Conservation (phyloP, 2,329 filamentous ascomycete species). For the Pestalotiopsis sp. region DNA sequence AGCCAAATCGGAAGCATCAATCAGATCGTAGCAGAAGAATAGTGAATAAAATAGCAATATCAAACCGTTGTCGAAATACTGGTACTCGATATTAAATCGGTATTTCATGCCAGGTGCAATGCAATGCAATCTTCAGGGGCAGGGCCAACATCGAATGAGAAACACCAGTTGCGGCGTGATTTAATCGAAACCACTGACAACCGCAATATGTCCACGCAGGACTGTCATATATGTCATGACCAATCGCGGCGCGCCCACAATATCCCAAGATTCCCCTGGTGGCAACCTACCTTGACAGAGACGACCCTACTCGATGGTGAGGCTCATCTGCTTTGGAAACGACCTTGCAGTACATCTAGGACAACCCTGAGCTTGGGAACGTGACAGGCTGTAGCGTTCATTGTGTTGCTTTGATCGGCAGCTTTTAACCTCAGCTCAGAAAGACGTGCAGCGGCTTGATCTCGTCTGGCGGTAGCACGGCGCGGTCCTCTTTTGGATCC, state of each 20-base stretch:
- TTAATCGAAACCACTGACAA: not conserved
- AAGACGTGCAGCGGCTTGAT: not conserved
- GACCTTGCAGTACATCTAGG: not conserved
- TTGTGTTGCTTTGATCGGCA: not conserved
- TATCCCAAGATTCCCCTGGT: not conserved
- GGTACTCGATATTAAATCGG: not conserved
- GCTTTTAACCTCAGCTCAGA: not conserved
- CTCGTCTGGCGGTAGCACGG: not conserved
- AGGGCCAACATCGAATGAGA: not conserved
- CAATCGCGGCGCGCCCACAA: not conserved
- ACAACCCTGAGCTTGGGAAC: not conserved
- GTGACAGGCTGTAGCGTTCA: not conserved
- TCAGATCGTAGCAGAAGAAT: not conserved
- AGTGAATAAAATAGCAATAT: not conserved
- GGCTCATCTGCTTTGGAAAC: not conserved
- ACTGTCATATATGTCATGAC: not conserved
- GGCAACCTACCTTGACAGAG: not conserved
- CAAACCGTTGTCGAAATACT: not conserved
- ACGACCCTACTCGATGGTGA: not conserved
- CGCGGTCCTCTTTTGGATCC: not conserved
- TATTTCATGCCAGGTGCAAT: not conserved
- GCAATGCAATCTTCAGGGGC: not conserved
- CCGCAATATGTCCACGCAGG: not conserved
- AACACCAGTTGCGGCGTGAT: not conserved
- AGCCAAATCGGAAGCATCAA: not conserved